Evolutionary conservation across 2,329 filamentous ascomycete genomes (phyloP).

Genomic region (Pseudogymnoascus destructans): DNA sequence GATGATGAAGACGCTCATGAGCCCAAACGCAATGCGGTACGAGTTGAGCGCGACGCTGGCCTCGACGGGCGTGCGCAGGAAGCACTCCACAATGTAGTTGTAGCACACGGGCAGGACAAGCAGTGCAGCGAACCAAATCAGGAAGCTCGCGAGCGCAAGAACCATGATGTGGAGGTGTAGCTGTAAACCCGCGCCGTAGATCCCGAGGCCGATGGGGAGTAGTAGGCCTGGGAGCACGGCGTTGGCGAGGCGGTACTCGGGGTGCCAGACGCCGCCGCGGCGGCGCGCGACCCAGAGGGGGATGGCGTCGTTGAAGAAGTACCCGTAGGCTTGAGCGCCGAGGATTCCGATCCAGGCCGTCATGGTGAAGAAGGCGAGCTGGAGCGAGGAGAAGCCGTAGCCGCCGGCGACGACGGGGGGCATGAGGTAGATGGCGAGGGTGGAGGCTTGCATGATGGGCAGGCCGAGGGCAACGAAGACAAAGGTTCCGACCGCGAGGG

Average conservation of each 20-base stretch:
- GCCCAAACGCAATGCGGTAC: too few relatives aligned
- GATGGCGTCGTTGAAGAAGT: slow-evolving; percentile 29
- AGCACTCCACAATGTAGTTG: slow-evolving; percentile 24
- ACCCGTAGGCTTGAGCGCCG: slow-evolving; percentile 27
- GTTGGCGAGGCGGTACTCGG: slow-evolving; percentile 20
- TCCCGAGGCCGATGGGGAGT: slow-evolving; percentile 22
- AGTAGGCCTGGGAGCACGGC: slow-evolving; percentile 12
- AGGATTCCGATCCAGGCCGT: slow-evolving; percentile 31
- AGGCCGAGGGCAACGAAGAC: slow-evolving; percentile 13
- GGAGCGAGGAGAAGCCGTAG: slow-evolving; percentile 31
- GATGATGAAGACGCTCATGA: slow-evolving; percentile 31
- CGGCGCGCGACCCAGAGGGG: slow-evolving; percentile 22
- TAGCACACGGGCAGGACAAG: slow-evolving; percentile 22
- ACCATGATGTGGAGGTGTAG: slow-evolving; percentile 31
- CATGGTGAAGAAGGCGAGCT: slow-evolving; percentile 31
- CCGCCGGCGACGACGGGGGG: slow-evolving; percentile 22
- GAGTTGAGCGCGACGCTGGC: slow-evolving; percentile 24
- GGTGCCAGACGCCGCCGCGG: slow-evolving; percentile 18
- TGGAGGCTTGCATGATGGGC: slow-evolving; percentile 8
- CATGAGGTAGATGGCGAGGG: slow-evolving; percentile 10
- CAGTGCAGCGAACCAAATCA: slow-evolving; percentile 29
- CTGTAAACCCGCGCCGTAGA: slow-evolving; percentile 30
- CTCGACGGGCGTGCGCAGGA: slow-evolving; percentile 28
- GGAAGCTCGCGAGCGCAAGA: slow-evolving; percentile 29
- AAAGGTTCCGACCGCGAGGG: slow-evolving; percentile 29